Percentiles rank a stretch among this genome's conserved stretches.
phyloP scores from a whole-genome alignment of 192 early-diverging fungal genomes.

The Geranomyces michiganensis region DNA sequence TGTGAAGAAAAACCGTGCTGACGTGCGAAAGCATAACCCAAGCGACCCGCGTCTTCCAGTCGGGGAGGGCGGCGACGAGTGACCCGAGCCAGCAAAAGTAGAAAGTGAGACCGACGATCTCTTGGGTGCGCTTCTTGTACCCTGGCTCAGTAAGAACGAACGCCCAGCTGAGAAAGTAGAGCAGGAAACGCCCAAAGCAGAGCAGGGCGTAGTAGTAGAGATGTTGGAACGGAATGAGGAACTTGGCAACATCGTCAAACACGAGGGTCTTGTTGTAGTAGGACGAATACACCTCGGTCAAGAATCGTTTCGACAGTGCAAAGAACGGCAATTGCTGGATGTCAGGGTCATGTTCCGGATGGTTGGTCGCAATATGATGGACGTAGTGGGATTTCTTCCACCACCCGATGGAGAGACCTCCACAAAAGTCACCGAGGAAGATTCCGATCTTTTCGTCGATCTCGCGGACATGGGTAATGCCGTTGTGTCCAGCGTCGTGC shows the following conservation, averaged over 20 bases:
- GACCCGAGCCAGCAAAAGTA: conserved; percentile 83
- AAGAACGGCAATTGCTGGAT: conserved; percentile 98
- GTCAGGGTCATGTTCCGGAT: conserved; percentile 93
- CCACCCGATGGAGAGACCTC: conserved; percentile 94
- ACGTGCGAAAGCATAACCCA: conserved; percentile 83
- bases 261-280: conserved; percentile 83
- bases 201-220: conserved; percentile 84
- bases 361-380: conserved; percentile 95
- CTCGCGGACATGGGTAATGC: conserved; percentile 73
- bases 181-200: conserved; percentile 88
- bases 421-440: conserved; percentile 75
- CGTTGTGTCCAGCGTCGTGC: conserved; percentile 93
- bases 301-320: conserved; percentile 79
- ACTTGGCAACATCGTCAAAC: conserved; percentile 76
- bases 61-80: conserved; percentile 71
- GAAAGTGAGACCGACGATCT: conserved; percentile 70
- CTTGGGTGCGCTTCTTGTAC: conserved; percentile 63
- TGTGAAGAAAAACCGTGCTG: conserved; percentile 82
- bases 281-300: conserved; percentile 82
- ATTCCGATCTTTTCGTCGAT: conserved; percentile 85
- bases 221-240: conserved; percentile 84
- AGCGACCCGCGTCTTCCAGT: conserved; percentile 58
- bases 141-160: conserved; percentile 54
- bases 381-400: conserved; percentile 98
- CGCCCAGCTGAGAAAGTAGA: conserved; percentile 74